Percentiles rank a stretch among this genome's conserved stretches.
Evolutionary conservation across 2,329 filamentous ascomycete species (phyloP).

Genomic region (Neobulgaria alba): DNA sequence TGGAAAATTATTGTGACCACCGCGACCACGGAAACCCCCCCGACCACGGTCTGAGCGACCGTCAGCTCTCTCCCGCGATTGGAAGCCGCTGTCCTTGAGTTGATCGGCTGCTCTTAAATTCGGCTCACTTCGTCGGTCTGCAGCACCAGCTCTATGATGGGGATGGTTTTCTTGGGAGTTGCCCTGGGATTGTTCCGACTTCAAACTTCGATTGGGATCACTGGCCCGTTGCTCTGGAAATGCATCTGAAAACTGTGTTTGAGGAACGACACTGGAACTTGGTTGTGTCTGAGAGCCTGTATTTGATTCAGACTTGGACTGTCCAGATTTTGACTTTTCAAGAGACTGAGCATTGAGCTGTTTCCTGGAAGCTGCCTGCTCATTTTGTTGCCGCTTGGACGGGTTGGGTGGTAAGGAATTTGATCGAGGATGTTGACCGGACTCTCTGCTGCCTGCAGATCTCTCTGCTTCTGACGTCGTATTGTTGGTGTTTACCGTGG

Average conservation of each 20-base stretch:
- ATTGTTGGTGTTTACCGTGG: constrained; percentile 6
- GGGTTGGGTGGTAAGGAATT: constrained; percentile 26
- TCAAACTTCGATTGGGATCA: constrained; percentile 17
- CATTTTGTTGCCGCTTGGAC: constrained; percentile 17
- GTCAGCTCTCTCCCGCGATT: constrained; percentile 30
- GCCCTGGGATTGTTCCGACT: constrained; percentile 14
- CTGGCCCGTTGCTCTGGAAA: constrained; percentile 10
- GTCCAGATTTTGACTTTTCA: constrained; percentile 21
- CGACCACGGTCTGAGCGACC: constrained; percentile 34
- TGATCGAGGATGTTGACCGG: constrained; percentile 12
- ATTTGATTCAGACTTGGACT: constrained; percentile 18
- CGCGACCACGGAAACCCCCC: constrained; percentile 38
- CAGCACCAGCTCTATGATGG: constrained; percentile 14
- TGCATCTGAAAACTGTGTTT: constrained; percentile 20
- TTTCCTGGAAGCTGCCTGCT: constrained; percentile 20
- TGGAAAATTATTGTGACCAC: constrained; percentile 28
- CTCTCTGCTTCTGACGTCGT: constrained; percentile 15
- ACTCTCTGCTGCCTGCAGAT: not conserved
- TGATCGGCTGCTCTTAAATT: constrained; percentile 23
- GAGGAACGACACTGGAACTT: constrained; percentile 25
- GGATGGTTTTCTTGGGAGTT: constrained; percentile 18
- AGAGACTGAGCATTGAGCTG: constrained; percentile 10
- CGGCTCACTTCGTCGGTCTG: constrained; percentile 27
- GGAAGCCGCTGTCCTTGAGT: constrained; percentile 20
- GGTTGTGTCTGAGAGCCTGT: constrained; percentile 25